Conservation (phyloP, 208 protist species). For the Acanthamoeba sp. region DNA sequence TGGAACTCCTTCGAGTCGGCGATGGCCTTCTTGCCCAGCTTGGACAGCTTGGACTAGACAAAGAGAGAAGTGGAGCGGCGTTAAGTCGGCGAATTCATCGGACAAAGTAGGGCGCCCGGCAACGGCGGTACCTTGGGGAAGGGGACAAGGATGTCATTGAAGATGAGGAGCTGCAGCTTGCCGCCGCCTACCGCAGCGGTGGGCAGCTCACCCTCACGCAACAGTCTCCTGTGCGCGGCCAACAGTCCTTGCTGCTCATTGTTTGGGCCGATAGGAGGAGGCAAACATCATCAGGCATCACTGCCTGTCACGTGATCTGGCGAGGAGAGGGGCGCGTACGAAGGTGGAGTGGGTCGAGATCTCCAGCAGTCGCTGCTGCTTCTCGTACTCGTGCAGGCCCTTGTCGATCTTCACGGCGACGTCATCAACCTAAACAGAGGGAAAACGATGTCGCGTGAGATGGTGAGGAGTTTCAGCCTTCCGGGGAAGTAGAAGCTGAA, state of each 20-base stretch:
- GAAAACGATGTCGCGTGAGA: too few relatives aligned
- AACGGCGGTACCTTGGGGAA: constrained; percentile 69
- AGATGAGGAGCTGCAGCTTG: constrained; percentile 67
- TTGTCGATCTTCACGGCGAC: constrained; percentile 70
- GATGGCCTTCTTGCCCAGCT: constrained; percentile 40
- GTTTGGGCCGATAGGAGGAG: too few relatives aligned
- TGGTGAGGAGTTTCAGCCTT: too few relatives aligned
- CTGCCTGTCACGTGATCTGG: too few relatives aligned
- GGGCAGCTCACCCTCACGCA: constrained; percentile 61
- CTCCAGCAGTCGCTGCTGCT: constrained; percentile 72
- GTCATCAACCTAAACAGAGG: background rate
- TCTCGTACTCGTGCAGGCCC: constrained; percentile 68
- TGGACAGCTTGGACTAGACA: constrained; percentile 45
- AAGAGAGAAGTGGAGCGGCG: too few relatives aligned
- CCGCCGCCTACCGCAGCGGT: constrained; percentile 13
- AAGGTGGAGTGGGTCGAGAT: constrained; percentile 44
- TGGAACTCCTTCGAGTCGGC: constrained; percentile 71
- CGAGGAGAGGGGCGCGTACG: too few relatives aligned
- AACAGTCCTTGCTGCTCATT: constrained; percentile 56
- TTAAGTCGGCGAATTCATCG: too few relatives aligned
- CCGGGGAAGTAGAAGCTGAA: background rate
- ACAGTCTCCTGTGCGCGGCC: constrained; percentile 34
- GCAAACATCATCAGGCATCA: too few relatives aligned
- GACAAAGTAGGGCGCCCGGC: too few relatives aligned
- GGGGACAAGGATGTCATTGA: constrained; percentile 74